Base-by-base conservation (phyloP, 1,284 basidiomycete genomes). In the Cutaneotrichosporon sp. region DNA sequence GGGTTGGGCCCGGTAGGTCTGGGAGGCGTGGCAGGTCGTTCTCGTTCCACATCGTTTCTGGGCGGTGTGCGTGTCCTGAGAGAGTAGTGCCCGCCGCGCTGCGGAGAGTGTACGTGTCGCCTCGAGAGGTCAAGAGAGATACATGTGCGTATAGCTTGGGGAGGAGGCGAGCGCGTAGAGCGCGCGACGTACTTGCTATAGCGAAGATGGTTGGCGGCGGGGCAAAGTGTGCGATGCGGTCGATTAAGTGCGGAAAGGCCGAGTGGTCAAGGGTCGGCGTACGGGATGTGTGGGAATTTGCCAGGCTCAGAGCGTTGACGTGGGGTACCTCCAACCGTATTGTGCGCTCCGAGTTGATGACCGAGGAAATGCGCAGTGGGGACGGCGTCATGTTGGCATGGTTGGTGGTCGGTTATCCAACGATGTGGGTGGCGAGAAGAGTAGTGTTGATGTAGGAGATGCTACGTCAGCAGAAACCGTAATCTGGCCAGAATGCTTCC, bases 161-260 rank as follows among this genome's bases (percentile, higher is more conserved):
- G 4, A 53, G 30, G 30, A 53, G 51, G 30, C 51, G 51, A 4
- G 30, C 51, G 16, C 51, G 51, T 2, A 34, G 31, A 18, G 51
- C 31, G 16, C 51, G 51, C 1, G 51, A 53, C 16, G 51, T 53
- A 7, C 26, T 31, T 6, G 51, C 51, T 31, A 53, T n/a, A 0
- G 51, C 51, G 31, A 53, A 31, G 51, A 53, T 53, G 16, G 51
- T 53, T 1, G 51, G 51, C 2, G 51, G 51, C 4, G 51, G 51
- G 18, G 51, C 26, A 9, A 53, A 53, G 51, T 53, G 31, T 4
- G 51, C 51, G 51, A 65, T 56, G 22, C 21, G 30, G 49, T 62
- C 64, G 14, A 65, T n/a, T 30, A 65, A 26, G 38, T 65, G 60
- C 14, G 64, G 60, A 47, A 60, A 65, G n/a, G 52, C 61, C 8